Percentiles rank a stretch among this genome's conserved stretches.
Evolutionary conservation across 805 yeast species (phyloP).

Genomic region (Cyberlindnera petersonii): DNA sequence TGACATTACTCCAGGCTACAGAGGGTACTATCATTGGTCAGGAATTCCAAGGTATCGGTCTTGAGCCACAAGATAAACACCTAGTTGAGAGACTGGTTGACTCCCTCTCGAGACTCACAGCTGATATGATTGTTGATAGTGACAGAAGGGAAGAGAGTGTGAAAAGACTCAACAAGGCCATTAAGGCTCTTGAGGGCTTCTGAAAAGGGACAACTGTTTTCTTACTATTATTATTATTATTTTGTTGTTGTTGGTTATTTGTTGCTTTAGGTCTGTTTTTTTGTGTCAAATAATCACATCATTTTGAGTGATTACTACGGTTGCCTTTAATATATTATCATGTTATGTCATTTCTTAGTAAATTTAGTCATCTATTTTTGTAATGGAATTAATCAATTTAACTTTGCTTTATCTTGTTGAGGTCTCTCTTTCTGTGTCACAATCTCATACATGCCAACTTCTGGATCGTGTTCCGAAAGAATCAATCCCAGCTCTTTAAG

Average conservation of each 20-base stretch:
- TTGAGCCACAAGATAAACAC: conserved; percentile 73
- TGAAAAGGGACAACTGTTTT: too few relatives aligned
- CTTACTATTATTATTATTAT: too few relatives aligned
- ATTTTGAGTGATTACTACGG: too few relatives aligned
- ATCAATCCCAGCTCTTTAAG: conserved; percentile 32
- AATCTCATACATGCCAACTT: conserved; percentile 34
- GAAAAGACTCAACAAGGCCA: conserved; percentile 73
- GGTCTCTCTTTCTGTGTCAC: conserved; percentile 16
- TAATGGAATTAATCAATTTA: neutral
- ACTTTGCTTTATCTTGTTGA: neutral
- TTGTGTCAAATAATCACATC: too few relatives aligned
- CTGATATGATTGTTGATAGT: conserved; percentile 87
- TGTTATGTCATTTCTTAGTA: neutral
- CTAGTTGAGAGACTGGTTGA: conserved; percentile 83
- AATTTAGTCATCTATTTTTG: neutral
- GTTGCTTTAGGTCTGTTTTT: neutral
- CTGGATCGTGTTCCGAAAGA: conserved; percentile 28
- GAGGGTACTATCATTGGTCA: conserved; percentile 41
- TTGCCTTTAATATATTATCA: too few relatives aligned
- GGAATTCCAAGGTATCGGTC: conserved; percentile 69
- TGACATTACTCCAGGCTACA: conserved; percentile 36
- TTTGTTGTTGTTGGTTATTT: neutral
- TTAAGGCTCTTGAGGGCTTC: conserved; percentile 84
- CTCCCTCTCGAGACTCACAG: conserved; percentile 77
- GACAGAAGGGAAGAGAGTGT: conserved; percentile 77